phyloP scores from a whole-genome alignment of 345 rosid genomes.

The Theobroma cacao region DNA sequence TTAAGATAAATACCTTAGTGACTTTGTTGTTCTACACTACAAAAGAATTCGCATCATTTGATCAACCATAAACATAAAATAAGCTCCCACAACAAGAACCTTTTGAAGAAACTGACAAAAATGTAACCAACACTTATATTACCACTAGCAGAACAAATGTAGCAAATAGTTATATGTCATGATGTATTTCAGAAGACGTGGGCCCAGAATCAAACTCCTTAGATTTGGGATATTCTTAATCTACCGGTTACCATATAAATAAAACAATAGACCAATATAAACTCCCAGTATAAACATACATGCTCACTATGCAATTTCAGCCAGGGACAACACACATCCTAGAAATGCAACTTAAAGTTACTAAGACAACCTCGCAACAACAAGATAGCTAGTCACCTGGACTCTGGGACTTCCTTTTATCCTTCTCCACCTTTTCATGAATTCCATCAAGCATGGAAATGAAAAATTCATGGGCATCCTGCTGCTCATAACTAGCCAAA shows the following conservation, averaged over 20 bases:
- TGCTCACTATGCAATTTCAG: neutral
- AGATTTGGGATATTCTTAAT: neutral
- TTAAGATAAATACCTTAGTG: neutral
- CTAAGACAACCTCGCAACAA: neutral
- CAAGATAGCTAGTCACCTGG: conserved; percentile 34
- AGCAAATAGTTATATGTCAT: neutral
- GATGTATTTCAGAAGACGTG: neutral
- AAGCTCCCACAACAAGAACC: neutral
- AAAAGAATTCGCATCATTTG: neutral
- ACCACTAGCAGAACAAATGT: neutral
- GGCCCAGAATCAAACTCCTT: neutral
- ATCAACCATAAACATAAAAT: neutral
- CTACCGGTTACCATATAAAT: neutral
- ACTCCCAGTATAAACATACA: neutral
- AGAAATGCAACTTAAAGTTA: neutral
- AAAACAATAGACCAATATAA: neutral
- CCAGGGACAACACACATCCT: neutral
- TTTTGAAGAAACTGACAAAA: neutral
- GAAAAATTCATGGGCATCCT: conserved; percentile 72
- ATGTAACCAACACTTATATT: neutral
- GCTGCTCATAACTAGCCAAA: conserved; percentile 66
- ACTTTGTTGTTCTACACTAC: neutral
- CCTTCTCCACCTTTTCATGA: conserved; percentile 60
- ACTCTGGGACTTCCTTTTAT: conserved; percentile 32
- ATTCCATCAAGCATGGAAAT: conserved; percentile 70